Base-by-base conservation (phyloP, 2,329 filamentous ascomycete genomes). In the Pseudocercospora musae region DNA sequence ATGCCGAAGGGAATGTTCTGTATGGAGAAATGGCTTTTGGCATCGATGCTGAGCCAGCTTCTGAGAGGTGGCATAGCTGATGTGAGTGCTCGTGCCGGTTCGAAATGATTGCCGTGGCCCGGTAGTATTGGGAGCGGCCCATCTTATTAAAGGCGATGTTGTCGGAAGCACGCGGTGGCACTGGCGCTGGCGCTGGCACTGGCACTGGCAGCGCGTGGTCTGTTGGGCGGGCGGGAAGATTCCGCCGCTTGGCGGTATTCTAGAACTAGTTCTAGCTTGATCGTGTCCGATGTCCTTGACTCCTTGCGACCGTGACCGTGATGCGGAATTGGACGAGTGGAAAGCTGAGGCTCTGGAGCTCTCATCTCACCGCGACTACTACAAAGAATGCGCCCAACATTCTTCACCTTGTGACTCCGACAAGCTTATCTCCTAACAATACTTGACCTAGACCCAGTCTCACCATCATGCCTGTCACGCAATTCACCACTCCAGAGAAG, bases 1-100 rank as follows among this genome's bases (percentile, higher is more conserved):
- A 95, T 87, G 71, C 91, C 91, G 72, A 94, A 94, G 1, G 91
- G 91, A 58, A 95, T 88, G 73, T 95, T 95, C 71, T 88, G 86
- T 57, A 94, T 79, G 8, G 90, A 91, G 77, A 92, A 92, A 71
- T 87, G 86, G 60, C 84, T 88, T 60, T 80, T 78, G 57, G 80
- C 78, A 52, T 86, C 83, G 62, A 89, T 86, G 55, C 76, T 76
- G 59, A 89, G 79, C 86, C 86, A 88, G 58, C 84, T 87, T 69
- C 74, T 68, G 69, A 75, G 64, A 18, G 68, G 67, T 31, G 73
- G 65, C 75, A 76, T 76, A 31, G 21, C 67, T 54, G 40, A 10
- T 52, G 3, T 29, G 48, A 52, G 23, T 23, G 48, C 48, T 52
- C 48, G 48, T 25, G 15, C 21, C 48, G 11, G 25, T 52, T 52